Evolutionary conservation across 2,329 filamentous ascomycete genomes (phyloP), one percentile per base, ranked within the genome.

Genomic region (Cercospora citrullina): DNA sequence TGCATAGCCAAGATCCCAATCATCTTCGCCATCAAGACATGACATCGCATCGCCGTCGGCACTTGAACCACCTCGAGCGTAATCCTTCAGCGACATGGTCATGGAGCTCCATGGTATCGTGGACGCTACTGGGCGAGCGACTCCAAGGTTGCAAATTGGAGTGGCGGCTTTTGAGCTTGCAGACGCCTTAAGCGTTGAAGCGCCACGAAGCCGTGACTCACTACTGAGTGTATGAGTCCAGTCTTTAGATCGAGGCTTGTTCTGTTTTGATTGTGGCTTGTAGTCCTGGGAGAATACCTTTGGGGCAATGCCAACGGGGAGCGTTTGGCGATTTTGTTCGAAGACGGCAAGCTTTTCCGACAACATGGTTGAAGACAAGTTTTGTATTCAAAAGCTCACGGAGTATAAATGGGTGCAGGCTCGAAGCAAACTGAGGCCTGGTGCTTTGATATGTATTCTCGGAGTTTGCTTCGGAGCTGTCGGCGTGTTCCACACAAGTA

Each of bases 1-100:
- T 2, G 73, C 73, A 18, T 70, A 63, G 5, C 73, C 69, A 51
- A 77, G 71, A 66, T 75, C 73, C 60, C 66, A 72, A 14, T 31
- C 64, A 10, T 36, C 23, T 33, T 71, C 69, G 21, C 67, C 69
- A 53, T 68, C 65, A 23, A 64, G 36, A 31, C 69, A 71, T 4
- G 55, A 53, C 53, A 65, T 62, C 9, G 36, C 18, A 30, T 12
- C 28, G 3, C 60, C n/a, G 26, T 21, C 12, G 9, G 23, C 23
- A 18, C 12, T 18, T 21, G 31, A 6, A 8, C 3, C 36, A 9
- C 7, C 12, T 8, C 30, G 23, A 10, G 62, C 62, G 21, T 53
- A 45, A 10, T 45, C 51, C 23, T 64, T 53, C 16, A 31, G 51
- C 16, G 51, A 60, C 57, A 60, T 63, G 23, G 26, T 30, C 69